phyloP scores from a whole-genome alignment of 2,329 filamentous ascomycete species.

The Exophiala calicioides region DNA sequence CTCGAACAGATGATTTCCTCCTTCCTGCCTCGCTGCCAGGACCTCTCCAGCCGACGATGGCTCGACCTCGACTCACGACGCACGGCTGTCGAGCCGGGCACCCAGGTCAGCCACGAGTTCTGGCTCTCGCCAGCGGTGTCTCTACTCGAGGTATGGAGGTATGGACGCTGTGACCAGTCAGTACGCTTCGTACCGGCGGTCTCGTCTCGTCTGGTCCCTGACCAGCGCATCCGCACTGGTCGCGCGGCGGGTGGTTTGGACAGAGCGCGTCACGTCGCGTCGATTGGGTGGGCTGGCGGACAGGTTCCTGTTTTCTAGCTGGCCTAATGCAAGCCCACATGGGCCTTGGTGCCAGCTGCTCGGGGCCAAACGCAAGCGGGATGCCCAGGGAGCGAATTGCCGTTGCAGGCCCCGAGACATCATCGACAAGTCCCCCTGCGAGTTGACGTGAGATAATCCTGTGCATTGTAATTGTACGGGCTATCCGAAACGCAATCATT shows the following conservation, averaged over 20 bases:
- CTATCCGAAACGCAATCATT: not conserved
- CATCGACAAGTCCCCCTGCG: conserved; percentile 19
- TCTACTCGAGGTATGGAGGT: too few species aligned
- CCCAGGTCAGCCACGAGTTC: too few species aligned
- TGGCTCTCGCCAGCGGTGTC: too few species aligned
- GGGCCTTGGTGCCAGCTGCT: conserved; percentile 15
- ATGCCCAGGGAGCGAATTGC: conserved; percentile 23
- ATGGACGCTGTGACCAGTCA: too few species aligned
- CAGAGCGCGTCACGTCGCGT: conserved; percentile 28
- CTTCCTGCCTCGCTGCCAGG: too few species aligned
- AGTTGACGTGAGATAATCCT: conserved; percentile 26
- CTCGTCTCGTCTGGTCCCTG: too few species aligned
- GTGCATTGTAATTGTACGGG: conserved; percentile 1
- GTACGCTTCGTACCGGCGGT: too few species aligned
- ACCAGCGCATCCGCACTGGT: conserved; percentile 25
- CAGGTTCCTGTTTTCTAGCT: conserved; percentile 27
- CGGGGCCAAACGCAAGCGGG: conserved; percentile 22
- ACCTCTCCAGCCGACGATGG: too few species aligned
- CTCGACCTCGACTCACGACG: too few species aligned
- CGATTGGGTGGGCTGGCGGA: conserved; percentile 19
- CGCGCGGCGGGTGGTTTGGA: conserved; percentile 25
- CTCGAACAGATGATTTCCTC: too few species aligned
- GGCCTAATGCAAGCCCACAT: conserved; percentile 28
- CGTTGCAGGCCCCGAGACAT: conserved; percentile 19
- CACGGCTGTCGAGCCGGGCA: too few species aligned